Base-by-base conservation (phyloP, 2,329 filamentous ascomycete species). In the Aspergillus novofumigatus region DNA sequence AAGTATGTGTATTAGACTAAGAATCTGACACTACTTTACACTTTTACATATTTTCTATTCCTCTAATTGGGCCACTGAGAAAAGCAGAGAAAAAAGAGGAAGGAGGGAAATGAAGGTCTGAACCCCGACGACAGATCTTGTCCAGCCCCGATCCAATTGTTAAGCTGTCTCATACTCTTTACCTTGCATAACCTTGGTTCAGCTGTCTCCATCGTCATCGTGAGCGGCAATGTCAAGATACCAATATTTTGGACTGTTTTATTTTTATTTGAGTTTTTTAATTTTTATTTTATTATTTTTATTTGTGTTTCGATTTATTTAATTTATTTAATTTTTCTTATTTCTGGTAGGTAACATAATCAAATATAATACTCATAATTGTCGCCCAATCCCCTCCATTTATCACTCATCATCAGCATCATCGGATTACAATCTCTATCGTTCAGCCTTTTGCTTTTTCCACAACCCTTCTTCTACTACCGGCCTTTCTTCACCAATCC, bases 141-240 rank as follows among this genome's bases (percentile, higher is more conserved):
- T 57, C 61, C 57, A 61, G 57, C 25, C 58, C 54, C 57, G 61
- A 60, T 59, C 62, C 62, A 64, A 64, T 64, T 64, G 59, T 59
- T 60, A 53, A 55, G 58, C 58, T 59, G 59, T 56, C 56, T 62
- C 61, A 45, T 41, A 51, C 56, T 63, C 59, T 59, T 56, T 62
- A 57, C 65, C 63, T 66, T 67, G 65, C 65, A 66, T 66, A 66
- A 65, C 61, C 63, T 66, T 67, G 63, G 63, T 65, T 67, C 62
- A 65, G 63, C 62, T 65, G 57, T 63, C 57, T 60, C 61, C 63
- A 67, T 65, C 62, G 61, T 63, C 61, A 64, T 65, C 58, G 61
- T 60, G 61, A 56, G 59, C 60, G 59, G 59, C 61, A 62, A 66
- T 65, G 57, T 63, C 53, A 59, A 63, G 56, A 53, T 64, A 60